Base-by-base conservation (phyloP, 805 yeast species). In the Kockiozyma suomiensis region DNA sequence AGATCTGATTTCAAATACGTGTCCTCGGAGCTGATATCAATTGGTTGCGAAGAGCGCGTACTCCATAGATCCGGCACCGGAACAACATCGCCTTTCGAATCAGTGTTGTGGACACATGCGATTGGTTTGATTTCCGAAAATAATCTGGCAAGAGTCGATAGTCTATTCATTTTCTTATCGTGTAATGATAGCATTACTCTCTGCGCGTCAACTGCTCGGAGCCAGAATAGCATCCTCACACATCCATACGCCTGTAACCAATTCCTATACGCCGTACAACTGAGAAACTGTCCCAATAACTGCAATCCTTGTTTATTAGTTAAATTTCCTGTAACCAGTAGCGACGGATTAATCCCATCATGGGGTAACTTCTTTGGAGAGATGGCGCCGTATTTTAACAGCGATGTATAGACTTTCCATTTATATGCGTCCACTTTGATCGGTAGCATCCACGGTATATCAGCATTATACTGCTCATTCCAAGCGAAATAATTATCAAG, bases 171-270 rank as follows among this genome's bases (percentile, higher is more conserved):
- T 12, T 68, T 66, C 35, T 81, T 78, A 0, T 82, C 82, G 0
- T 83, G 78, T 0, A 79, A 79, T 0, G 93, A 84, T 48, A 87
- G 70, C 37, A 89, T 77, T 70, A 88, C 87, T 59, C 75, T 73
- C 3, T 19, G 25, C n/a, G 88, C 87, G 3, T 88, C 83, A 0
- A 76, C 53, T 5, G 85, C 82, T 2, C 85, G 83, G 21, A 86
- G 77, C 84, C 92, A 83, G 15, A 87, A 73, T 25, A 92, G 74
- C 85, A 90, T 82, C 62, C 89, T 79, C 1, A 91, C 92, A 50
- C 87, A 80, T 7, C 96, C 88, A 72, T 80, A 87, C 66, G 78
- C 77, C 63, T 85, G 86, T 7, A 89, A 71, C 97, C 96, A 90
- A 69, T 87, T 88, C 50, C 80, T 77, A 70, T 85, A 80, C 0